Evolutionary conservation across 306 rosid species (phyloP).

Genomic region (Vicia faba): DNA sequence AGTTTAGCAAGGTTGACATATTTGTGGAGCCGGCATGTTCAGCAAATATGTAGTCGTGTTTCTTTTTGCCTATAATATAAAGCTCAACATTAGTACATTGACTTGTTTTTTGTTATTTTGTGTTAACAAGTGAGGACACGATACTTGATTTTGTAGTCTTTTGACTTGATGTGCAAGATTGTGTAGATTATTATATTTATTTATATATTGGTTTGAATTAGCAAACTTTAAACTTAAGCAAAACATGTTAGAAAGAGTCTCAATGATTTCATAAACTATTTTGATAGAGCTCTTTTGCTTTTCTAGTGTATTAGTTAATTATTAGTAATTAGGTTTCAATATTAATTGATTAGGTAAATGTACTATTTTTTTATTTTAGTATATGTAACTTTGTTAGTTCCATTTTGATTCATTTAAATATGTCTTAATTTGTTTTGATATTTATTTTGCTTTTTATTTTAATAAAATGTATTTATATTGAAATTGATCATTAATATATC

Average conservation of each 20-base stretch:
- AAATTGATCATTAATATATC: too few relatives aligned
- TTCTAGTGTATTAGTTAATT: neutral
- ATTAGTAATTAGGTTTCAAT: neutral
- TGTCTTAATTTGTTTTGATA: too few relatives aligned
- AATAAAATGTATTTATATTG: too few relatives aligned
- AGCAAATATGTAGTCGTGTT: constrained; percentile 6
- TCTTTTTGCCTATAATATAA: neutral
- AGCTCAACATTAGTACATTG: constrained; percentile 6
- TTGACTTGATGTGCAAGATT: constrained; percentile 26
- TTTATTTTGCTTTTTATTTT: too few relatives aligned
- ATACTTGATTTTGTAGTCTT: constrained; percentile 29
- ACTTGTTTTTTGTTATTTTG: constrained; percentile 40
- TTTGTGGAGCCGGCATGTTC: constrained; percentile 36
- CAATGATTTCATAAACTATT: neutral
- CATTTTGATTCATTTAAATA: too few relatives aligned
- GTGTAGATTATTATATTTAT: neutral
- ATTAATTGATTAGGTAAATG: too few relatives aligned
- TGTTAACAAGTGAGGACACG: neutral
- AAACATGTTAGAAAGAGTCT: neutral
- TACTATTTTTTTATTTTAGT: too few relatives aligned
- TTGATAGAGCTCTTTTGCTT: neutral
- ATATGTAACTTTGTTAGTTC: too few relatives aligned
- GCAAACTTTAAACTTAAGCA: constrained; percentile 24
- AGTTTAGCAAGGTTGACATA: constrained; percentile 27
- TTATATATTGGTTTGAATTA: constrained; percentile 16